Conservation (phyloP, 495 filamentous ascomycete genomes). For the Annulohypoxylon moriforme region DNA sequence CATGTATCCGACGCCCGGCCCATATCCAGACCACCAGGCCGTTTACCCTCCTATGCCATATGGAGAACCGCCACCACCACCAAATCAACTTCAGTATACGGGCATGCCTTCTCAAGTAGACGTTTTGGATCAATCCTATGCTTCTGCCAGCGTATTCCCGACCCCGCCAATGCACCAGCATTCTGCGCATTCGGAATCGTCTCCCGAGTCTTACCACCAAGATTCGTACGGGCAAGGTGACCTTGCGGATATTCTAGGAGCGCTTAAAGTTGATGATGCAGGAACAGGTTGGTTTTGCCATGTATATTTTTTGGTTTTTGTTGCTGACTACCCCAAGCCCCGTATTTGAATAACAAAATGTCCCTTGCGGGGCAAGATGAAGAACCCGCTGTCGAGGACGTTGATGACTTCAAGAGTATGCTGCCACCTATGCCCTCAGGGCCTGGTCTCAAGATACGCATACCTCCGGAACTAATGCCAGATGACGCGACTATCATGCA, state of each 20-base stretch:
- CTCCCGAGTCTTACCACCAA: constrained; percentile 65
- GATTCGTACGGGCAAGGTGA: constrained; percentile 77
- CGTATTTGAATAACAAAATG: constrained; percentile 83
- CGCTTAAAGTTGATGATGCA: constrained; percentile 86
- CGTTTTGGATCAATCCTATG: constrained; percentile 64
- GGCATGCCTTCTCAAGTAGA: constrained; percentile 57
- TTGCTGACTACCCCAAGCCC: constrained; percentile 63
- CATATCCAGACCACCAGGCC: constrained; percentile 54
- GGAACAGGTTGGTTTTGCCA: constrained; percentile 77
- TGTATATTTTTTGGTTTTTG: neutral
- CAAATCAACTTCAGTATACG: constrained; percentile 62
- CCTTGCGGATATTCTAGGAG: constrained; percentile 83
- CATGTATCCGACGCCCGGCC: constrained; percentile 54
- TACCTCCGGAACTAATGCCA: constrained; percentile 95
- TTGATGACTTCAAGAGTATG: constrained; percentile 69
- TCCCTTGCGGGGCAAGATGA: constrained; percentile 66
- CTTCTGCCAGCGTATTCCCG: constrained; percentile 60
- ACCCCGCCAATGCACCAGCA: constrained; percentile 65
- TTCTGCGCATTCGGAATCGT: constrained; percentile 54
- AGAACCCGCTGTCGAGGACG: constrained; percentile 80
- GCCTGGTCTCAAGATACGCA: constrained; percentile 80
- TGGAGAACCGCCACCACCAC: constrained; percentile 55
- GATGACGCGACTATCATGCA: constrained; percentile 82
- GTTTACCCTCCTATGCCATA: constrained; percentile 61
- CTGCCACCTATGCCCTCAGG: constrained; percentile 74